These are phyloP conservation scores for Megacollybia marginata DNA, from an alignment of 768 basidiomycete species.

Conservation along the genomic window DNA sequence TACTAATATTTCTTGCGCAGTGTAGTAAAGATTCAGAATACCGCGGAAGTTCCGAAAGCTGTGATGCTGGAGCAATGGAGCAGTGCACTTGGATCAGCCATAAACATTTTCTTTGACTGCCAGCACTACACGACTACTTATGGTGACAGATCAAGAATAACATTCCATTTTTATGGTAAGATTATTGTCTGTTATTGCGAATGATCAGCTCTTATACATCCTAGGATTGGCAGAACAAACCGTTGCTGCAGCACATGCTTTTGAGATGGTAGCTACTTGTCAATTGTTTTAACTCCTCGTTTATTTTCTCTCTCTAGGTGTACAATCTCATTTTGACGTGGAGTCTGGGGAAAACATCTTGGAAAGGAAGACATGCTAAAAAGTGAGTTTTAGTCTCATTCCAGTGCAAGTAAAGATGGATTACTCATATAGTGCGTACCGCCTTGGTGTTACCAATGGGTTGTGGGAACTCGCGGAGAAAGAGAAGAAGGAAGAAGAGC, in stretches of 20 bases:
- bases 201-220: background rate
- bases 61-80: background rate
- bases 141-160: constrained; percentile 5
- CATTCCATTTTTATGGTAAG: constrained; percentile 17
- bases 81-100: constrained; percentile 7
- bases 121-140: constrained; percentile 12
- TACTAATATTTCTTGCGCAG: background rate
- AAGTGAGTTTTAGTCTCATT: constrained; percentile 9
- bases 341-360: constrained; percentile 12
- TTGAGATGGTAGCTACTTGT: constrained; percentile 9
- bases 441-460: constrained; percentile 11
- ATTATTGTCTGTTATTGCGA: background rate
- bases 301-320: constrained; percentile 6
- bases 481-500: constrained; percentile 14
- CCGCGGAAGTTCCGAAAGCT: background rate
- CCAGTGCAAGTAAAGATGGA: background rate
- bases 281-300: background rate
- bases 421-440: constrained; percentile 7
- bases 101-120: constrained; percentile 18
- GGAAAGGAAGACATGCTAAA: constrained; percentile 13
- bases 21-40: background rate
- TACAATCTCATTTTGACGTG: constrained; percentile 19
- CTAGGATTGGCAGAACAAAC: constrained; percentile 18
- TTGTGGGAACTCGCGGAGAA: constrained; percentile 10
- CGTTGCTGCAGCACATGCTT: constrained; percentile 15